Evolutionary conservation across 2,329 filamentous ascomycete species (phyloP).

Genomic region (Drechmeria coniospora): DNA sequence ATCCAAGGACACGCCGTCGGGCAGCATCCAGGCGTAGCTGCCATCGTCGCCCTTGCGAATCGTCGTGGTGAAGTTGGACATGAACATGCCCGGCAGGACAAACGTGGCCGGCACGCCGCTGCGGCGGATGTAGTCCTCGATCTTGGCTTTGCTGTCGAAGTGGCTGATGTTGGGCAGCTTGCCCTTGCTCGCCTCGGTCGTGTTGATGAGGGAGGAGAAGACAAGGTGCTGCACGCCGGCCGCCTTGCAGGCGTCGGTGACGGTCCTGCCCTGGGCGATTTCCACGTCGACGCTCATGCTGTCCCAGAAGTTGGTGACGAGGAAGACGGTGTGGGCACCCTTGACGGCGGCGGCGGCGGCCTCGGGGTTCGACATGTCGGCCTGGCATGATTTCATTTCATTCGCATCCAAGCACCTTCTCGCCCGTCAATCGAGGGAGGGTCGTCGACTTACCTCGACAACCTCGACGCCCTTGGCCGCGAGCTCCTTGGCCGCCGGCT

Average conservation of each 20-base stretch:
- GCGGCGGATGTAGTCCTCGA: slow-evolving; percentile 39
- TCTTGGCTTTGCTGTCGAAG: slow-evolving; percentile 42
- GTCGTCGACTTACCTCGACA: slow-evolving; percentile 15
- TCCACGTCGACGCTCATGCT: slow-evolving; percentile 18
- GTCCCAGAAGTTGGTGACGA: slow-evolving; percentile 25
- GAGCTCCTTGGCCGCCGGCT: slow-evolving; percentile 23
- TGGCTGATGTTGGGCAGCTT: slow-evolving; percentile 23
- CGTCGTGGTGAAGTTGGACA: slow-evolving; percentile 28
- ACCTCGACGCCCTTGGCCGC: slow-evolving; percentile 26
- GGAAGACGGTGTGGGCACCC: slow-evolving; percentile 27
- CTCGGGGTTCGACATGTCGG: slow-evolving; percentile 22
- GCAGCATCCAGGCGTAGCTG: slow-evolving; percentile 13
- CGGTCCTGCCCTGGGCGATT: slow-evolving; percentile 26
- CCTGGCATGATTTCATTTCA: slow-evolving; percentile 12
- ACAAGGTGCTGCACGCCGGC: slow-evolving; percentile 28
- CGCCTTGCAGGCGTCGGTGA: slow-evolving; percentile 28
- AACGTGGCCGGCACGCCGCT: slow-evolving; percentile 34
- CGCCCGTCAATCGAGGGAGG: neutral
- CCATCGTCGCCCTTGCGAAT: slow-evolving; percentile 15
- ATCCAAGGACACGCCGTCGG: slow-evolving; percentile 11
- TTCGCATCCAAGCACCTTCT: too few species aligned
- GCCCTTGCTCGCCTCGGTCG: slow-evolving; percentile 21
- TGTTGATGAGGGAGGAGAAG: slow-evolving; percentile 28
- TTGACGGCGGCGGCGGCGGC: slow-evolving; percentile 22
- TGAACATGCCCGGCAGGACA: slow-evolving; percentile 36